Evolutionary conservation across 73 alveolate species (phyloP), one percentile per base, ranked within the genome.

Genomic region (Paraurostyla sp.): DNA sequence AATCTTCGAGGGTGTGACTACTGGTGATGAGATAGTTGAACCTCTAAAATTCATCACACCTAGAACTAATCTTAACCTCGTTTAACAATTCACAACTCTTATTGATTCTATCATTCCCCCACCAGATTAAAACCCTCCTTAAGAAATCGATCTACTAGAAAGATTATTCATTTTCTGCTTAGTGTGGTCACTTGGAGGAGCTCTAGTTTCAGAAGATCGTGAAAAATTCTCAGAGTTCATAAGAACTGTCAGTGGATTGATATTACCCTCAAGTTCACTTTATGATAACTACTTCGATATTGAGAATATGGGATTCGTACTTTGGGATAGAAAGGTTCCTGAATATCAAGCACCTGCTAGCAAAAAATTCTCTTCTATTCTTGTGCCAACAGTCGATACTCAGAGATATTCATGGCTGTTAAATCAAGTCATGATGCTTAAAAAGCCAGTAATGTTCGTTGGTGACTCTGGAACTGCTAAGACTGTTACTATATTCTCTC

Each of bases 341-440:
- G 95, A 89, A 58, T 92, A 93, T 59, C 51, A 62, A 30, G 96
- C 97, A 51, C 97, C 98, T 20, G 94, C 92, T 49, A 98, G 95
- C 83, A 95, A 97, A 62, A 95, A 96, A 90, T 99, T 98, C 98
- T 97, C 99, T 60, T 96, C 98, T 96, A 98, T 99, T 83, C 96
- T 99, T 22, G 99, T 99, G 38, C 99, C 99, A 18, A 99, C 99
- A 56, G 97, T 97, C 38, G 99, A 98, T 91, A 97, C 99, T 22
- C 80, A 93, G 87, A 95, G 99, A 90, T 98, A 96, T 88, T 94
- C 99, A 30, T 97, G 96, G 93, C 94, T 98, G 36, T 87, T 98
- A 42, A 96, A 91, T 49, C 73, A 96, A 71, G 92, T 97, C 49
- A 93, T 98, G 93, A 80, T 89, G 43, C 93, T 92, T 59, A 98